These are phyloP conservation scores for Trypanosoma melophagium DNA, from an alignment of 208 protist genomes.

Conservation along the genomic window DNA sequence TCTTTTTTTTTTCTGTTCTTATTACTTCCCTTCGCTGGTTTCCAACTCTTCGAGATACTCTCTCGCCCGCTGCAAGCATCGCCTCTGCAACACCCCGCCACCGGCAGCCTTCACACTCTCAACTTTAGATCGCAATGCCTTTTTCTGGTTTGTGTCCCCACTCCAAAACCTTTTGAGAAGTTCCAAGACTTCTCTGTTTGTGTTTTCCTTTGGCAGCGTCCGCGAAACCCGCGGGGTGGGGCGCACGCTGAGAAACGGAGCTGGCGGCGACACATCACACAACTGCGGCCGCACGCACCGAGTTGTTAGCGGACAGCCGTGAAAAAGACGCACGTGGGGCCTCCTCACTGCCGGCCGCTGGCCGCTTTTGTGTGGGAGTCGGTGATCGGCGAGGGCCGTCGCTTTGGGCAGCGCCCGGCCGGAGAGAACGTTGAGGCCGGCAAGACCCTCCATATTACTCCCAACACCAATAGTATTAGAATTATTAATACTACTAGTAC, in stretches of 20 bases:
- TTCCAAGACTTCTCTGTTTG: conserved; percentile 55
- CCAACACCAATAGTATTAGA: too few species aligned
- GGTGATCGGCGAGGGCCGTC: conserved; percentile 8
- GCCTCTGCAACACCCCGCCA: conserved; percentile 12
- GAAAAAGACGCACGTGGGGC: conserved; percentile 4
- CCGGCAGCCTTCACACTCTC: neutral
- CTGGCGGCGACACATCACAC: conserved; percentile 13
- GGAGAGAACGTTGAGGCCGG: conserved; percentile 61
- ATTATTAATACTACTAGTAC: too few species aligned
- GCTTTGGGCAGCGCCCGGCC: conserved; percentile 52
- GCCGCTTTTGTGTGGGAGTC: neutral
- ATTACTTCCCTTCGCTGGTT: neutral
- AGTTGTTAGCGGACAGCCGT: conserved; percentile 6
- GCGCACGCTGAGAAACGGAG: conserved; percentile 2
- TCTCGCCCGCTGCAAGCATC: conserved; percentile 16
- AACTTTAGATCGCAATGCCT: conserved; percentile 32
- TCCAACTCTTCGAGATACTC: conserved; percentile 15
- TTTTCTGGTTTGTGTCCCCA: conserved; percentile 28
- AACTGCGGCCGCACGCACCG: neutral
- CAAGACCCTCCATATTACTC: conserved; percentile 6
- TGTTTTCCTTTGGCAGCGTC: conserved; percentile 51
- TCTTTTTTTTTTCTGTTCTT: neutral
- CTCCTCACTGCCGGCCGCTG: neutral
- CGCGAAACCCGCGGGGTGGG: conserved; percentile 32
- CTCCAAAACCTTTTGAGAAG: conserved; percentile 66